Evolutionary conservation across 1,139 yeast genomes (phyloP), one percentile per base, ranked within the genome.

Genomic region (Candida pseudocylindracea): DNA sequence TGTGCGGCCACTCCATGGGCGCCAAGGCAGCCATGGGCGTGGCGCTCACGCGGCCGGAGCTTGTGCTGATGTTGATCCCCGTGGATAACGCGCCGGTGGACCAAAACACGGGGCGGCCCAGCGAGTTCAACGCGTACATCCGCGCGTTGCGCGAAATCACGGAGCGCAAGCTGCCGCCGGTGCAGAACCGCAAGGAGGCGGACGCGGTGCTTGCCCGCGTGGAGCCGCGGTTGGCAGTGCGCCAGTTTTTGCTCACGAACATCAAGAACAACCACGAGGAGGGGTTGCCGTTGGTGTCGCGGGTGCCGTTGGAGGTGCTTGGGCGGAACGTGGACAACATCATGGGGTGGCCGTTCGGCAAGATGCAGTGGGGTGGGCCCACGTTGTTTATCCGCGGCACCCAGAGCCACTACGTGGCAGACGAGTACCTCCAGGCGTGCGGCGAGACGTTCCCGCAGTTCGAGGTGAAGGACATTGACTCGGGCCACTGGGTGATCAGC

Each of bases 1-100:
- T 88, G 15, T 60, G 88, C 24, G 98, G 98, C 1, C 96, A 85
- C 50, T 83, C 95, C 0, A 83, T 88, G 95, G 98, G 98, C 7
- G 96, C 94, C 8, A 88, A 88, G 46, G 66, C 85, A 0, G 94
- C 78, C 3, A 85, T 88, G 96, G 81, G 88, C 0, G 58, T 79
- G 4, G 74, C 85, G 0, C 56, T 88, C 38, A 60, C 81, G 33
- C 57, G 67, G 20, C 92, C 92, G 0, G 65, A 68, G 1, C 42
- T 73, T 15, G 72, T 75, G 3, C 58, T 66, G 27, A 63, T 72
- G 54, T 43, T 83, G 31, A 66, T 88, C 7, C 57, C 88, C 3
- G 93, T 88, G 4, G 98, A 88, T 45, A 88, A 83, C 49, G 83
- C 94, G 0, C 98, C 98, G 0, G 65, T 79, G 1, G 15, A 12